A percentile compares a stretch with the other conserved stretches of the same genome.
Evolutionary conservation across 306 rosid genomes (phyloP).

Genomic region (Sesbania bispinosa): DNA sequence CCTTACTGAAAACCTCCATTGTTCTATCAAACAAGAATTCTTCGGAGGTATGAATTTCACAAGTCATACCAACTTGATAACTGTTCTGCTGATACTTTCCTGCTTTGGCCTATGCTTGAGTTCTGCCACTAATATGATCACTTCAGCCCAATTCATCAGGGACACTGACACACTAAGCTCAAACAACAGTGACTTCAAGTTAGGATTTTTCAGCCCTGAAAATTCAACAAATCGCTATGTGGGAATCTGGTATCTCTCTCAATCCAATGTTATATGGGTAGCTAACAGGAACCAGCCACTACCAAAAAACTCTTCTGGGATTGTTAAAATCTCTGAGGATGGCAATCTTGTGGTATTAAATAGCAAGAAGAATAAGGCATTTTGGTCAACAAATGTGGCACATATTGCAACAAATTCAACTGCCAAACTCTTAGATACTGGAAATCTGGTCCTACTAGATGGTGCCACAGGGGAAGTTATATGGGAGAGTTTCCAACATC

Average conservation of each 20-base stretch:
- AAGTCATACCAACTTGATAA: background rate
- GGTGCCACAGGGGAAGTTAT: background rate
- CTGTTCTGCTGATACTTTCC: background rate
- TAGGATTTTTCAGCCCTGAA: too few relatives aligned
- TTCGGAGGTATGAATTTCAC: background rate
- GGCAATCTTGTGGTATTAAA: conserved; percentile 33
- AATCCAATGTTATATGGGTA: too few relatives aligned
- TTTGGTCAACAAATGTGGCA: conserved; percentile 36
- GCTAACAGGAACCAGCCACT: too few relatives aligned
- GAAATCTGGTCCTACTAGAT: conserved; percentile 29
- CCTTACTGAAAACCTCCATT: background rate
- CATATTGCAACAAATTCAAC: background rate
- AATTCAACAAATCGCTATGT: too few relatives aligned
- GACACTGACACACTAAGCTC: conserved; percentile 9
- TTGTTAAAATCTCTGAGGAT: too few relatives aligned
- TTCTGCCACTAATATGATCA: background rate
- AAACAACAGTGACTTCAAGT: background rate
- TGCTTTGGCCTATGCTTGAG: background rate
- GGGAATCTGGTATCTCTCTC: too few relatives aligned
- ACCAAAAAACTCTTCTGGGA: too few relatives aligned
- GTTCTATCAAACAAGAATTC: background rate
- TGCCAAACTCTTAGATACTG: conserved; percentile 33
- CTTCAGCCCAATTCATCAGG: background rate
- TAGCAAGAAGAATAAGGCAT: background rate
- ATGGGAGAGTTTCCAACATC: conserved; percentile 41